Percentiles rank a stretch among this genome's conserved stretches.
Conservation (phyloP, 2,329 filamentous ascomycete species). For the Mollisiaceae sp. region DNA sequence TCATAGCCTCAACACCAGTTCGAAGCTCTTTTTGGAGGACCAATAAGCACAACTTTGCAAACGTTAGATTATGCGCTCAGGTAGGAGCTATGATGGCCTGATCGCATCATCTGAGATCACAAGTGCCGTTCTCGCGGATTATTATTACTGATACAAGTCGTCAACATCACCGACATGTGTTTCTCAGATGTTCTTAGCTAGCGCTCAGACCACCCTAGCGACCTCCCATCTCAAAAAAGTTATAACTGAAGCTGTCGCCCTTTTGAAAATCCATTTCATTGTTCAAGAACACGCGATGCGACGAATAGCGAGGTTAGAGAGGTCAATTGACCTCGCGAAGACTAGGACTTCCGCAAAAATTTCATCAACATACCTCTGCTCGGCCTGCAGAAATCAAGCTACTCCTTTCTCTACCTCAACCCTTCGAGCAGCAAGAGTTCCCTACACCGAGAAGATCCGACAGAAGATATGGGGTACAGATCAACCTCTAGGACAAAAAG, state of each 20-base stretch:
- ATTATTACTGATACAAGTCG: not conserved
- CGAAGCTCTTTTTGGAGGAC: not conserved
- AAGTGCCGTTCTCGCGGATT: not conserved
- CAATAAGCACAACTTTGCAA: not conserved
- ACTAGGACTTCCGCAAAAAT: constrained; percentile 19
- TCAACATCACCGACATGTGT: constrained; percentile 5
- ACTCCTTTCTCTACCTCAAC: constrained; percentile 40
- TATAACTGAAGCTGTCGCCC: constrained; percentile 8
- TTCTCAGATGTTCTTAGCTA: constrained; percentile 15
- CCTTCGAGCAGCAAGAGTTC: constrained; percentile 26
- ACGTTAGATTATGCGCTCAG: not conserved
- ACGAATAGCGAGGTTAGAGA: constrained; percentile 40
- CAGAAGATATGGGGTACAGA: constrained; percentile 56
- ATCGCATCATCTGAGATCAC: constrained; percentile 15
- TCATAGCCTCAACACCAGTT: constrained; percentile 25
- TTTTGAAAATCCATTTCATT: constrained; percentile 3
- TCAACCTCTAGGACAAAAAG: constrained; percentile 51
- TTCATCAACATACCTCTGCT: constrained; percentile 34
- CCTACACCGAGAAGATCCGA: constrained; percentile 52
- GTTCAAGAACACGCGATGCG: constrained; percentile 37
- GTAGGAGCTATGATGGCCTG: constrained; percentile 3
- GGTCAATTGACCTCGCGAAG: constrained; percentile 40
- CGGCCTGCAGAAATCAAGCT: constrained; percentile 35
- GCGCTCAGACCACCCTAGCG: constrained; percentile 23
- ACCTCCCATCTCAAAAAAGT: constrained; percentile 30